Base-by-base conservation (phyloP, 129 eudicot genomes). In the Saussurea involucrata region DNA sequence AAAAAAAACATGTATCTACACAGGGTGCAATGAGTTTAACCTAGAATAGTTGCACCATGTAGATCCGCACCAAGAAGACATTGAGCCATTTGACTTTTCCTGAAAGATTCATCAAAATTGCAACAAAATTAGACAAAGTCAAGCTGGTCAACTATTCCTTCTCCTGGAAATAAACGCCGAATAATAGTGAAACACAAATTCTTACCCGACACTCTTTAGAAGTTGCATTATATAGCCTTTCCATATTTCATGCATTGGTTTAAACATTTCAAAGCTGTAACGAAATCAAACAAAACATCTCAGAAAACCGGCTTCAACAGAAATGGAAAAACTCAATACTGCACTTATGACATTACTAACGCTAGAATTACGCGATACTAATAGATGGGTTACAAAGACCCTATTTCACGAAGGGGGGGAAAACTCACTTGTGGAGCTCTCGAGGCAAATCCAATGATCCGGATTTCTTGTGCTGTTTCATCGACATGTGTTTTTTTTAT, bases 171-270 rank as follows among this genome's bases (percentile, higher is more conserved):
- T 40, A 12, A 20, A 71, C 18, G 58, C 11, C 24, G 13, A 64
- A 77, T 12, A 42, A 6, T 63, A 31, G 72, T 60, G 32, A 65
- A 53, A 69, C 69, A 65, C 8, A 74, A 74, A 24, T 36, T n/a
- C 85, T 68, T 57, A 91, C 98, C 97, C 96, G 21, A 79, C 67
- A 34, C 70, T 83, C 66, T 95, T 91, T 65, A 95, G 46, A 58
- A 87, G 90, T 72, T 91, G 90, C 63, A 25, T 78, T 11, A 85
- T 79, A 71, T 89, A 86, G 69, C 75, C 68, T 78, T 87, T 88
- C 97, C 98, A 95, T 83, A 87, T 86, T 73, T 91, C 97, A 82
- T 89, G 94, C 92, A 95, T 85, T 27, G 97, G 92, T 84, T 79
- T 86, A 70, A 87, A 89, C 66, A 33, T 78, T 20, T 91, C 90